These are phyloP conservation scores for Globisporangium iwayamae DNA, from an alignment of 352 stramenopile genomes.

Conservation along the genomic window DNA sequence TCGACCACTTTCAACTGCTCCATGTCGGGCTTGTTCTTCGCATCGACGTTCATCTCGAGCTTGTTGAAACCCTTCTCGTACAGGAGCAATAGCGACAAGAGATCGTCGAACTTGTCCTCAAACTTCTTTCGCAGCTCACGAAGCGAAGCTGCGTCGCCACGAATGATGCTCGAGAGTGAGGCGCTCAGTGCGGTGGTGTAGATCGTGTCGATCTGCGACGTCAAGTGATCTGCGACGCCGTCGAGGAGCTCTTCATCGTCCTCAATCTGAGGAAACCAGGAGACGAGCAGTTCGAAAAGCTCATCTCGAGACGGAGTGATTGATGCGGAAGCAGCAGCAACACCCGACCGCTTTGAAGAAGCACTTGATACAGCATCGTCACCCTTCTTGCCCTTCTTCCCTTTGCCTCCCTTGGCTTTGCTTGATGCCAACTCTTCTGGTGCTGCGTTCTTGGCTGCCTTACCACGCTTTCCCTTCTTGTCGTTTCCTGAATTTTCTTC, in stretches of 20 bases:
- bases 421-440: slow-evolving; percentile 16
- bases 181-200: slow-evolving; percentile 49
- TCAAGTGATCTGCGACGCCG: slow-evolving; percentile 40
- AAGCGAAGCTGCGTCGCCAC: slow-evolving; percentile 66
- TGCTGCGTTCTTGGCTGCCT: slow-evolving; percentile 24
- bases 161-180: slow-evolving; percentile 60
- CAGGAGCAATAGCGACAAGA: slow-evolving; percentile 39
- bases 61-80: slow-evolving; percentile 75
- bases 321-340: slow-evolving; percentile 16
- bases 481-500: slow-evolving; percentile 19
- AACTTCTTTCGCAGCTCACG: slow-evolving; percentile 71
- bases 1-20: slow-evolving; percentile 54
- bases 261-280: slow-evolving; percentile 50
- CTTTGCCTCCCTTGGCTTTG: slow-evolving; percentile 43
- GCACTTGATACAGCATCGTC: slow-evolving; percentile 19
- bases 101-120: slow-evolving; percentile 74
- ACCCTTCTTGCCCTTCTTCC: slow-evolving; percentile 36
- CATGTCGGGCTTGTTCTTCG: slow-evolving; percentile 32
- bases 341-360: neutral
- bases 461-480: slow-evolving; percentile 42
- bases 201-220: slow-evolving; percentile 37
- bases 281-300: slow-evolving; percentile 35
- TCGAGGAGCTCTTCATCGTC: slow-evolving; percentile 72
- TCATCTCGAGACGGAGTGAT: slow-evolving; percentile 52
- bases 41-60: slow-evolving; percentile 53